phyloP scores from a whole-genome alignment of 306 rosid species.

The Vigna nakashimae region DNA sequence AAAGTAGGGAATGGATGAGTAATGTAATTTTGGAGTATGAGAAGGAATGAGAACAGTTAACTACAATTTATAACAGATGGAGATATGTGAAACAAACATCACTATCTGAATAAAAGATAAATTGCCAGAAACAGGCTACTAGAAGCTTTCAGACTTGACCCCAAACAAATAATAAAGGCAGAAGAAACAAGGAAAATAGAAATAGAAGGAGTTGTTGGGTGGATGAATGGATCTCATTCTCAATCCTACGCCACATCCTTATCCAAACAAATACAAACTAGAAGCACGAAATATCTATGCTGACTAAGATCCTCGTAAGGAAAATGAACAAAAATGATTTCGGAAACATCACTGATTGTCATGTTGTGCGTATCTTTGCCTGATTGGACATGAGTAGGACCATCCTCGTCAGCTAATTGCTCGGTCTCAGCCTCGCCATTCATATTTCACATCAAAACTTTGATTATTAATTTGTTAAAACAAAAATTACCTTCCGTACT shows the following conservation, averaged over 20 bases:
- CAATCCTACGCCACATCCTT: slow-evolving; percentile 38
- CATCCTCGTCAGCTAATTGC: slow-evolving; percentile 38
- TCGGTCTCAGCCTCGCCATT: not conserved
- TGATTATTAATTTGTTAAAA: not conserved
- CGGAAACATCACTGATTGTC: slow-evolving; percentile 30
- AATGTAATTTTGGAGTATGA: not conserved
- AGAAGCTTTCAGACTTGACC: slow-evolving; percentile 26
- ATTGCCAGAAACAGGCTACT: slow-evolving; percentile 2
- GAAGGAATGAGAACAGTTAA: slow-evolving; percentile 1
- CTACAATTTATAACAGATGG: not conserved
- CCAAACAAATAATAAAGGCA: not conserved
- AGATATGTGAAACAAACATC: slow-evolving; percentile 25
- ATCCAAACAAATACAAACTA: slow-evolving; percentile 30
- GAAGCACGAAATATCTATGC: slow-evolving; percentile 43
- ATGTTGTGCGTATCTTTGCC: slow-evolving; percentile 37
- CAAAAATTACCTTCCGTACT: not conserved
- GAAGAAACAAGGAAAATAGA: not conserved
- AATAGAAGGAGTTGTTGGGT: not conserved
- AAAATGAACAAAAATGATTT: slow-evolving; percentile 29
- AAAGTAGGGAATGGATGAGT: not conserved
- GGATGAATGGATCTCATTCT: slow-evolving; percentile 10
- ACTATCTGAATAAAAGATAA: not conserved
- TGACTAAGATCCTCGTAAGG: slow-evolving; percentile 59
- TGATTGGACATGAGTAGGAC: slow-evolving; percentile 36
- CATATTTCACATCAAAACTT: not conserved